Percentiles rank a stretch among this genome's conserved stretches.
Evolutionary conservation across 2,329 filamentous ascomycete species (phyloP).

Genomic region (Penicillium sp.): DNA sequence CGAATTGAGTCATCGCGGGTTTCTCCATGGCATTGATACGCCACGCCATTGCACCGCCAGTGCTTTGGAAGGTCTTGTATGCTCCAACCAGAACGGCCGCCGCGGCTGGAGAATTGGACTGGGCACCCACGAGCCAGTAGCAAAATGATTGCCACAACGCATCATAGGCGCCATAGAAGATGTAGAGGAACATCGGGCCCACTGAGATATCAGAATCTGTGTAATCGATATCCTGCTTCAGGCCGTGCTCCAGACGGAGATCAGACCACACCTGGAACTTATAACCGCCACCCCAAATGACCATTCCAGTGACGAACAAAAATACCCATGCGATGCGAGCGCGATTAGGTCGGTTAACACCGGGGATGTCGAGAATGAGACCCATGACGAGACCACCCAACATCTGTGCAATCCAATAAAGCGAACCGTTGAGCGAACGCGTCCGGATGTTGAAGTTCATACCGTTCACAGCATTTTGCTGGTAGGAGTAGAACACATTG

Average conservation of each 20-base stretch:
- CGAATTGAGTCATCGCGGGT: slow-evolving; percentile 44
- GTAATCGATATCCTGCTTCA: slow-evolving; percentile 50
- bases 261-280: slow-evolving; percentile 62
- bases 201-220: slow-evolving; percentile 50
- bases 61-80: slow-evolving; percentile 48
- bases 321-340: slow-evolving; percentile 49
- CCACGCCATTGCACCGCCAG: slow-evolving; percentile 49
- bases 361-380: slow-evolving; percentile 40
- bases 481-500: slow-evolving; percentile 58
- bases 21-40: slow-evolving; percentile 41
- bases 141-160: slow-evolving; percentile 65
- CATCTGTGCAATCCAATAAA: slow-evolving; percentile 60
- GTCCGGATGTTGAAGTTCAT: slow-evolving; percentile 55
- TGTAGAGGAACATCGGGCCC: slow-evolving; percentile 67
- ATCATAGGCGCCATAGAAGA: slow-evolving; percentile 69
- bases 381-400: slow-evolving; percentile 50
- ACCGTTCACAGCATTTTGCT: slow-evolving; percentile 57
- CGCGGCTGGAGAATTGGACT: slow-evolving; percentile 43
- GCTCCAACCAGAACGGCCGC: slow-evolving; percentile 48
- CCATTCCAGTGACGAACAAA: slow-evolving; percentile 52
- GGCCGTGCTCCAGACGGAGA: slow-evolving; percentile 37
- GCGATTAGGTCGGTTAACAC: slow-evolving; percentile 46
- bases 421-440: slow-evolving; percentile 54
- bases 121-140: slow-evolving; percentile 59
- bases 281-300: slow-evolving; percentile 62